Percentiles rank a stretch among this genome's conserved stretches.
Conservation (phyloP, 2,329 filamentous ascomycete genomes). For the Calonectria ilicicola region DNA sequence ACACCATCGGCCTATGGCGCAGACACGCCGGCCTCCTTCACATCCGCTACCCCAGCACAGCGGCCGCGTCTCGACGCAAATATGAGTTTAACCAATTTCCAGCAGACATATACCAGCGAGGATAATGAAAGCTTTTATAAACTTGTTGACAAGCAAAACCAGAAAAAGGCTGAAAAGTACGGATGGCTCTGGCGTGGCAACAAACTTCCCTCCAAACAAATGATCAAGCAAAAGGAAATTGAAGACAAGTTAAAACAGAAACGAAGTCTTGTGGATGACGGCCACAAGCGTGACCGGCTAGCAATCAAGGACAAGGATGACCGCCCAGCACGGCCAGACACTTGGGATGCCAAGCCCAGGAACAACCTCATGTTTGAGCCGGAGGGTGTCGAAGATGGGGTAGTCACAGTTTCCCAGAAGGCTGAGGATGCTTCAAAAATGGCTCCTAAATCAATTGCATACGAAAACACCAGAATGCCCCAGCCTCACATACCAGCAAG, state of each 20-base stretch:
- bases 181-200: constrained; percentile 91
- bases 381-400: constrained; percentile 70
- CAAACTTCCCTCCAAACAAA: constrained; percentile 84
- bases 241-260: constrained; percentile 64
- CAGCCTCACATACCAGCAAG: constrained; percentile 55
- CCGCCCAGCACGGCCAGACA: constrained; percentile 81
- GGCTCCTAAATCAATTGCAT: constrained; percentile 81
- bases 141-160: constrained; percentile 90
- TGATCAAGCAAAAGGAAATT: constrained; percentile 75
- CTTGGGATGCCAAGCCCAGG: constrained; percentile 79
- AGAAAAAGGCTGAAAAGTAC: constrained; percentile 85
- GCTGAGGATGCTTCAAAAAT: constrained; percentile 79
- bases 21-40: constrained; percentile 78
- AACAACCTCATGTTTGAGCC: constrained; percentile 91
- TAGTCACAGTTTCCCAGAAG: constrained; percentile 74
- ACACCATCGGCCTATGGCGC: constrained; percentile 77
- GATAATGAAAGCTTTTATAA: constrained; percentile 98
- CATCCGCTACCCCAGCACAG: constrained; percentile 51
- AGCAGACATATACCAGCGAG: constrained; percentile 94
- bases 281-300: constrained; percentile 67
- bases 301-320: constrained; percentile 76
- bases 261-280: constrained; percentile 65
- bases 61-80: constrained; percentile 74
- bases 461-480: constrained; percentile 86
- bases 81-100: constrained; percentile 87